A percentile compares a stretch with the other conserved stretches of the same genome.
These are phyloP conservation scores for Penicillium nordicum DNA, from an alignment of 2,329 filamentous ascomycete genomes.

Conservation along the genomic window DNA sequence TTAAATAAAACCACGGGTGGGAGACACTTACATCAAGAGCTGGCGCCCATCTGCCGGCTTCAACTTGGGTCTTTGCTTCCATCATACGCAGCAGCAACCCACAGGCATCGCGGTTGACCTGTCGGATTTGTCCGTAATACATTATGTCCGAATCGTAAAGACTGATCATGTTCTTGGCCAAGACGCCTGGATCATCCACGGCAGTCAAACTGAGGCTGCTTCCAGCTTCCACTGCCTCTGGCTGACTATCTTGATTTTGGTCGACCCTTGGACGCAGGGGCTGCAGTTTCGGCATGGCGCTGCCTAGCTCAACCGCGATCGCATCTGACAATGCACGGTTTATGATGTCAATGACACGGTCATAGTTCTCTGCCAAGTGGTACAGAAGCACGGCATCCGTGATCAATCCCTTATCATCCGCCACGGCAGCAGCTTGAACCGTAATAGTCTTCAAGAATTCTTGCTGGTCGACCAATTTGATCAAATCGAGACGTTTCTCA, in stretches of 20 bases:
- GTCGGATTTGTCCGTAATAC: constrained; percentile 59
- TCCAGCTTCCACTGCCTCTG: constrained; percentile 39
- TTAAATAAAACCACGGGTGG: background rate
- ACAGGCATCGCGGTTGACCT: constrained; percentile 57
- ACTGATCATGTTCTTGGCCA: constrained; percentile 60
- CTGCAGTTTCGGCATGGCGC: constrained; percentile 72
- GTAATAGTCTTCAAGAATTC: constrained; percentile 92
- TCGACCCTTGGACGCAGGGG: constrained; percentile 69
- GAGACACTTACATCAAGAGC: constrained; percentile 60
- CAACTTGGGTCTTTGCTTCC: constrained; percentile 58
- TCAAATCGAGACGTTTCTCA: constrained; percentile 76
- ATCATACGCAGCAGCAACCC: constrained; percentile 59
- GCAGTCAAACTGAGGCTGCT: constrained; percentile 60
- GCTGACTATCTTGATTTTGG: constrained; percentile 15
- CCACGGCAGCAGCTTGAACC: constrained; percentile 83
- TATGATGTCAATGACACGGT: constrained; percentile 86
- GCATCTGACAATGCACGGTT: constrained; percentile 88
- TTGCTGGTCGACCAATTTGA: constrained; percentile 73
- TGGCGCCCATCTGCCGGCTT: constrained; percentile 56
- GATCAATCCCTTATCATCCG: constrained; percentile 88
- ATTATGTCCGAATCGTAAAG: constrained; percentile 61
- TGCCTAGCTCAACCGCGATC: constrained; percentile 78
- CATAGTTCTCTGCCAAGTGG: constrained; percentile 91
- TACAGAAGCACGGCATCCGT: constrained; percentile 94
- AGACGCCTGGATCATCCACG: constrained; percentile 62